A percentile compares a stretch with the other conserved stretches of the same genome.
Conservation (phyloP, 345 rosid species). For the Ricinus communis region DNA sequence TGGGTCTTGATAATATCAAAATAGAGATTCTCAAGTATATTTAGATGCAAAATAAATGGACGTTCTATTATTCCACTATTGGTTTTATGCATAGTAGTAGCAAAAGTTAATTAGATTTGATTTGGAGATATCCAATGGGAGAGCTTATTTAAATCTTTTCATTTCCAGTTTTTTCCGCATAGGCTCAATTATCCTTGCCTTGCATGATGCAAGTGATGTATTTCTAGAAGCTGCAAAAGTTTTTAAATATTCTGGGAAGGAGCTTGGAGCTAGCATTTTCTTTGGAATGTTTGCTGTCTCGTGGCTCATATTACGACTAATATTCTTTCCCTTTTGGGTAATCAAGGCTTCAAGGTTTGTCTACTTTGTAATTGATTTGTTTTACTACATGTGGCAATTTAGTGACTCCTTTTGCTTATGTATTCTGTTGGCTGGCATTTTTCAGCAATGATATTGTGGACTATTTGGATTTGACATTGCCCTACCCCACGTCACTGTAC, state of each 20-base stretch:
- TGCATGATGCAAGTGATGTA: slow-evolving; percentile 92
- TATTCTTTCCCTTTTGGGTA: slow-evolving; percentile 94
- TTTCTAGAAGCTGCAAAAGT: slow-evolving; percentile 93
- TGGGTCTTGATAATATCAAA: not conserved
- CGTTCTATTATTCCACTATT: not conserved
- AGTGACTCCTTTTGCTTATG: slow-evolving; percentile 19
- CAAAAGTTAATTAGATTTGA: not conserved
- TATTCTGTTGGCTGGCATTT: slow-evolving; percentile 20
- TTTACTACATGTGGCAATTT: slow-evolving; percentile 6
- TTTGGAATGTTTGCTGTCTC: slow-evolving; percentile 90
- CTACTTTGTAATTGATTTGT: slow-evolving; percentile 11
- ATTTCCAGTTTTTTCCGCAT: slow-evolving; percentile 70
- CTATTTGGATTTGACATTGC: slow-evolving; percentile 51
- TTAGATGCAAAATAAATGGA: not conserved
- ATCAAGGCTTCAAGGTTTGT: slow-evolving; percentile 73
- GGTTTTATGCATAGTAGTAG: not conserved
- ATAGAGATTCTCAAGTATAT: slow-evolving; percentile 1
- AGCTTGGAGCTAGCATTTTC: slow-evolving; percentile 85
- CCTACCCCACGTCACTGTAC: slow-evolving; percentile 43
- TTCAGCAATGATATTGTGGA: slow-evolving; percentile 52
- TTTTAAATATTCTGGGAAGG: slow-evolving; percentile 78
- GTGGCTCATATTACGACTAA: slow-evolving; percentile 82
- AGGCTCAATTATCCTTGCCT: slow-evolving; percentile 78
- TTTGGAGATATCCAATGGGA: not conserved
- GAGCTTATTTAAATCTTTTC: not conserved